Base-by-base conservation (phyloP, 2,329 filamentous ascomycete species). In the Cladophialophora yegresii region DNA sequence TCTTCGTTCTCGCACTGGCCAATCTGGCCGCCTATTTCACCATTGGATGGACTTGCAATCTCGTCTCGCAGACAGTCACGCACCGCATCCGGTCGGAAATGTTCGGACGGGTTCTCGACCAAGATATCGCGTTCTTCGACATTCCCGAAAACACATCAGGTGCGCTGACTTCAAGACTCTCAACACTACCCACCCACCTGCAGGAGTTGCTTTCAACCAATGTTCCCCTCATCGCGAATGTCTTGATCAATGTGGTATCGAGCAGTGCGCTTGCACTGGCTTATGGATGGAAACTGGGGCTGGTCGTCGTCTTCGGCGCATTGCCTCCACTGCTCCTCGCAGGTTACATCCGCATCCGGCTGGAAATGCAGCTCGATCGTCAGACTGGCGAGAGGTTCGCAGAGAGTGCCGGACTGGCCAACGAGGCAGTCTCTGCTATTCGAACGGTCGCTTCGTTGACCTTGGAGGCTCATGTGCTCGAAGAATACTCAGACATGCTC, bases 141-240 rank as follows among this genome's bases (percentile, higher is more conserved):
- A 69, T 69, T 5, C 54, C 69, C 0, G 72, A 73, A 47, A 75
- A 76, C 53, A 72, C 71, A 2, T 71, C 73, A 4, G 75, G 75
- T 4, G 70, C 73, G 0, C 55, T 77, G 16, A 68, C 74, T 54
- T 59, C 69, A 60, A 45, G 72, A 70, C 62, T 76, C 9, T 69
- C 73, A 1, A 64, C 71, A 1, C 54, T 71, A 16, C 72, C 73
- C 1, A 69, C 72, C 1, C 61, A 72, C 26, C 68, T 85, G 1
- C 79, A 83, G 57, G 82, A 84, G 62, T 73, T 85, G 0, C 73
- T 84, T 40, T 80, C 80, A 0, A 78, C 80, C 58, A 85, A 83
- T 64, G 61, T 83, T 8, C 76, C 76, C 1, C 70, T 85, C 1
- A 77, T 85, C 12, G 62, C 82, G n/a, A 77, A 82, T 65, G 77